Percentiles rank a stretch among this genome's conserved stretches.
Evolutionary conservation across 2,329 filamentous ascomycete genomes (phyloP).

Genomic region (Hypoxylon sp.): DNA sequence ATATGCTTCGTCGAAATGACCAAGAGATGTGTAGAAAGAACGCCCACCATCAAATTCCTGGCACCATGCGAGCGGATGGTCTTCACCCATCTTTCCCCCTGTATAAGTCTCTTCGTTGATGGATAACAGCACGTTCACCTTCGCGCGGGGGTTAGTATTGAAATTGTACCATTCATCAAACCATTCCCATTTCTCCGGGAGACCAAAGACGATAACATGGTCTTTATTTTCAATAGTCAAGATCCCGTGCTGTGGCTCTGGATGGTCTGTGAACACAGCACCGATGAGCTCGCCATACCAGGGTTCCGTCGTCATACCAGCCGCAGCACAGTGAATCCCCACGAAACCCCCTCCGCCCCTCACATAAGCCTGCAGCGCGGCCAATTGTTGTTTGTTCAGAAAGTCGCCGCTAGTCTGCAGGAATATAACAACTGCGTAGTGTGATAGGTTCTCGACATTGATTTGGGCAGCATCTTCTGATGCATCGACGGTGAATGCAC

Average conservation of each 20-base stretch:
- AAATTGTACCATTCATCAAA: conserved; percentile 64
- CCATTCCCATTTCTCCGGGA: conserved; percentile 51
- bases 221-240: conserved; percentile 52
- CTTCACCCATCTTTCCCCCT: conserved; percentile 56
- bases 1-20: conserved; percentile 61
- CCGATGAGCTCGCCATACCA: conserved; percentile 60
- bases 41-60: conserved; percentile 58
- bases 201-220: conserved; percentile 52
- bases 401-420: conserved; percentile 60
- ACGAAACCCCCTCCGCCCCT: conserved; percentile 58
- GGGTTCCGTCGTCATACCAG: conserved; percentile 53
- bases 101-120: conserved; percentile 57
- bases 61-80: conserved; percentile 61
- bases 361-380: conserved; percentile 55
- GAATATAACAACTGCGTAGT: conserved; percentile 58
- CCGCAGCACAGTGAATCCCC: conserved; percentile 59
- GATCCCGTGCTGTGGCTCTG: conserved; percentile 55
- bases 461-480: conserved; percentile 58
- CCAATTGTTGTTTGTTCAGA: conserved; percentile 54
- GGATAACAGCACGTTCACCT: conserved; percentile 56
- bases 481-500: conserved; percentile 54
- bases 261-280: conserved; percentile 58
- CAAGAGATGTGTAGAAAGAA: conserved; percentile 60
- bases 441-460: conserved; percentile 50
- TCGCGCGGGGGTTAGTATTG: conserved; percentile 51